Evolutionary conservation across 768 basidiomycete genomes (phyloP), one percentile per base, ranked within the genome.

Genomic region (Tulasnella sp.): DNA sequence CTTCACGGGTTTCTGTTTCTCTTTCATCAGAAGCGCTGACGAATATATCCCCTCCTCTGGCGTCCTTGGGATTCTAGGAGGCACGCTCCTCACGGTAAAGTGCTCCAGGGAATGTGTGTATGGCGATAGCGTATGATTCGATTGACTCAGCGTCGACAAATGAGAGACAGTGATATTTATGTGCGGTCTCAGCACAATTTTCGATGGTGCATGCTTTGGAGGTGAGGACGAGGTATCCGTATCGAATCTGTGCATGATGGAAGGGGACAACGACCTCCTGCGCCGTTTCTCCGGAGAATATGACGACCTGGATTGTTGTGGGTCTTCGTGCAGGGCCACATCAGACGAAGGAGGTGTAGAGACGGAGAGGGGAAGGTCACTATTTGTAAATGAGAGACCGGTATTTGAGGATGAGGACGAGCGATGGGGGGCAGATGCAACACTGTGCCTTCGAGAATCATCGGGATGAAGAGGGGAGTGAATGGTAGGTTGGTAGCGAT

Each of bases 111-210:
- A 84, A 56, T 91, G 82, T 4, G 94, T 96, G 70, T 95, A 97
- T 0, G 94, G 95, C 0, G 88, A 91, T 2, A 99, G 75, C 0
- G 95, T 99, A 67, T 96, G 95, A 67, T 96, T 91, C 1, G 91
- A 92, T 65, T 85, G 78, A 19, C 82, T 84, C 48, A 99, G 80
- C 3, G 87, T 88, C 17, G 89, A 85, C 9, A 98, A 75, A 63
- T 95, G 89, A 58, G 86, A 88, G 21, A 95, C 77, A 4, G 85
- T 83, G 64, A 84, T 83, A 72, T 83, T 86, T 11, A 82, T 73
- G n/a, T 79, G 69, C 0, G 86, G 84, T 13, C 81, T 80, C 51
- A 88, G 30, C 27, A 59, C 48, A 47, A 59, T 59, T 19, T 21
- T 51, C 19, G 51, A 41, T n/a, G 51, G 51, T 19, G 27, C 42